Evolutionary conservation across 805 yeast genomes (phyloP), one percentile per base, ranked within the genome.

Genomic region (Ogataea sp.): DNA sequence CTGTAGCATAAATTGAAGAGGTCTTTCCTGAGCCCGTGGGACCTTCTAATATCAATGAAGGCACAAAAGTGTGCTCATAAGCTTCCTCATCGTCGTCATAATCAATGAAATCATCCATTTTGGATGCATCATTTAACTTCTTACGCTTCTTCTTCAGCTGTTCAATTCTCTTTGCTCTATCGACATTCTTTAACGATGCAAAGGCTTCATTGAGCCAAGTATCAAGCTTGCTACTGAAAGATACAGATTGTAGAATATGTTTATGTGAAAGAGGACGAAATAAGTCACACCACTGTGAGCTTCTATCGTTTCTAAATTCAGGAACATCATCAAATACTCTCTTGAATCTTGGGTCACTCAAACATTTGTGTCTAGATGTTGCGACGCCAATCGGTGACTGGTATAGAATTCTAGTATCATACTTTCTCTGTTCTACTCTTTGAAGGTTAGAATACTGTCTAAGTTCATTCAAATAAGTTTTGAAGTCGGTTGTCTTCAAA

Each of bases 1-100:
- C 76, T 3, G 81, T 71, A 0, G 94, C 75, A 46, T 83, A 74
- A 0, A 90, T 67, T 0, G 88, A 59, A 0, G 87, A 69, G 1
- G 93, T 80, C 55, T 90, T 90, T 2, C 96, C 94, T 10, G 75
- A 67, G 0, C 95, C 95, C 0, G 68, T 53, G 0, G 79, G 75
- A 0, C 98, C 98, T 41, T 70, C 64, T 3, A 86, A 50, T 11
- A 85, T 73, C 53, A 83, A 58, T 3, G 83, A 53, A 0, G 93
- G 90, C 1, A 78, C 71, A 51, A 71, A 78, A 0, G 58, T 44
- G n/a, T 48, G 69, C 24, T 62, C 67, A 6, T 57, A 63, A 2
- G 61, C 55, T 10, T 50, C 56, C 2, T 48, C 51, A 11, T 44
- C 56, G 4, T 38, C 44, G 28, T 44, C 49, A 25, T 42, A 40